A percentile compares a stretch with the other conserved stretches of the same genome.
These are phyloP conservation scores for Fusarium humuli DNA, from an alignment of 2,329 filamentous ascomycete species.

Conservation along the genomic window DNA sequence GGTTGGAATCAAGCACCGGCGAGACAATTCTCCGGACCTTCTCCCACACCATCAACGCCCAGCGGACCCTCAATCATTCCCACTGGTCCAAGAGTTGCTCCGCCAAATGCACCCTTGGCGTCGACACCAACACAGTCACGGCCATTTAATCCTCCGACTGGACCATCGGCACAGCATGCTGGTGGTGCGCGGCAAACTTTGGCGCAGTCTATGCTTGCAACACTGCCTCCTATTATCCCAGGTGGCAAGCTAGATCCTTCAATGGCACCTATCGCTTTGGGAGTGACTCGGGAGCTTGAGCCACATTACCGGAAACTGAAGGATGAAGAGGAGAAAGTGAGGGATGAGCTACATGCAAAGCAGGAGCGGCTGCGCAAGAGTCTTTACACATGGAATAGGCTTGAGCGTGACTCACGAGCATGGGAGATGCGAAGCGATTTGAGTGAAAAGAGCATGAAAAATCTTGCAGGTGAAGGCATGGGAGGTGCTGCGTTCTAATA, in stretches of 20 bases:
- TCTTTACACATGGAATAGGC: slow-evolving; percentile 64
- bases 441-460: slow-evolving; percentile 68
- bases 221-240: slow-evolving; percentile 63
- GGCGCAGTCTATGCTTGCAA: slow-evolving; percentile 64
- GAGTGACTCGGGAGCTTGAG: slow-evolving; percentile 66
- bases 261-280: slow-evolving; percentile 57
- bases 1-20: slow-evolving; percentile 55
- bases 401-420: slow-evolving; percentile 65
- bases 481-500: slow-evolving; percentile 66
- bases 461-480: slow-evolving; percentile 66
- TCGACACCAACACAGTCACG: slow-evolving; percentile 57
- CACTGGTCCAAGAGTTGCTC: slow-evolving; percentile 59
- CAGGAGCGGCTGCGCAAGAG: slow-evolving; percentile 67
- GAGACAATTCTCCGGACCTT: slow-evolving; percentile 51
- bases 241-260: slow-evolving; percentile 66
- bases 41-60: slow-evolving; percentile 55
- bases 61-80: slow-evolving; percentile 58
- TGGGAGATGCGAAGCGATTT: slow-evolving; percentile 68
- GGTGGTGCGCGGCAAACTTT: slow-evolving; percentile 57
- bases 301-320: slow-evolving; percentile 64
- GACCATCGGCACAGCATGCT: slow-evolving; percentile 59
- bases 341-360: slow-evolving; percentile 64
- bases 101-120: slow-evolving; percentile 50
- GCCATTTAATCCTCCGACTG: slow-evolving; percentile 69
- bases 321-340: slow-evolving; percentile 69